phyloP scores from a whole-genome alignment of 2,329 filamentous ascomycete genomes.

The Pezicula carpinea region DNA sequence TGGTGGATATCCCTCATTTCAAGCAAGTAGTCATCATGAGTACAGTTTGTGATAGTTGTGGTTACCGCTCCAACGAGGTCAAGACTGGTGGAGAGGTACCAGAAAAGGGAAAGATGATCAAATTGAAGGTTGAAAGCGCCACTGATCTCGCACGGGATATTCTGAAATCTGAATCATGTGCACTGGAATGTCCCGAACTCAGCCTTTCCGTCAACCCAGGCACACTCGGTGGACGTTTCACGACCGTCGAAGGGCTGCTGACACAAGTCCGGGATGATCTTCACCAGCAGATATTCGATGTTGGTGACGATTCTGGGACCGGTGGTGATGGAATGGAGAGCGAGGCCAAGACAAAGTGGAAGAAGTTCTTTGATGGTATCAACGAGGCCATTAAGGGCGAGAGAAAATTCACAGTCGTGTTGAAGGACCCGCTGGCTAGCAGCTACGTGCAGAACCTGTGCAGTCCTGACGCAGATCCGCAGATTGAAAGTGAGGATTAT shows the following conservation, averaged over 20 bases:
- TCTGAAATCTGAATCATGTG: slow-evolving; percentile 91
- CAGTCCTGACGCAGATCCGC: slow-evolving; percentile 68
- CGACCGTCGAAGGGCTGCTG: slow-evolving; percentile 89
- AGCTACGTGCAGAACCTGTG: slow-evolving; percentile 92
- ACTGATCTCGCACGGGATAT: slow-evolving; percentile 87
- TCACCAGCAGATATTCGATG: slow-evolving; percentile 79
- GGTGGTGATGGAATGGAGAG: slow-evolving; percentile 75
- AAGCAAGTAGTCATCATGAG: slow-evolving; percentile 96
- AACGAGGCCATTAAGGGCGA: slow-evolving; percentile 76
- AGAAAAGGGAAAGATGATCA: slow-evolving; percentile 78
- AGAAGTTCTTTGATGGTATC: slow-evolving; percentile 72
- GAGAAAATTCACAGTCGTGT: slow-evolving; percentile 73
- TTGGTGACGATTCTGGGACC: slow-evolving; percentile 47
- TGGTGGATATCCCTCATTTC: slow-evolving; percentile 97
- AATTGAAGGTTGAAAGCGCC: slow-evolving; percentile 61
- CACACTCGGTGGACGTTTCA: slow-evolving; percentile 93
- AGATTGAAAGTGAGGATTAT: slow-evolving; percentile 79
- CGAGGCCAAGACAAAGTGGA: slow-evolving; percentile 69
- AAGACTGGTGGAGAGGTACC: slow-evolving; percentile 95
- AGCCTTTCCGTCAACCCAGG: slow-evolving; percentile 85
- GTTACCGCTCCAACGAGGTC: slow-evolving; percentile 93
- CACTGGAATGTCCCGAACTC: slow-evolving; percentile 80
- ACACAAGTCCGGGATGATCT: slow-evolving; percentile 91
- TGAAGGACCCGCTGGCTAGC: slow-evolving; percentile 84
- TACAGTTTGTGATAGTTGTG: slow-evolving; percentile 86